These are phyloP conservation scores for Xylaria sp. DNA, from an alignment of 2,329 filamentous ascomycete species.

Conservation along the genomic window DNA sequence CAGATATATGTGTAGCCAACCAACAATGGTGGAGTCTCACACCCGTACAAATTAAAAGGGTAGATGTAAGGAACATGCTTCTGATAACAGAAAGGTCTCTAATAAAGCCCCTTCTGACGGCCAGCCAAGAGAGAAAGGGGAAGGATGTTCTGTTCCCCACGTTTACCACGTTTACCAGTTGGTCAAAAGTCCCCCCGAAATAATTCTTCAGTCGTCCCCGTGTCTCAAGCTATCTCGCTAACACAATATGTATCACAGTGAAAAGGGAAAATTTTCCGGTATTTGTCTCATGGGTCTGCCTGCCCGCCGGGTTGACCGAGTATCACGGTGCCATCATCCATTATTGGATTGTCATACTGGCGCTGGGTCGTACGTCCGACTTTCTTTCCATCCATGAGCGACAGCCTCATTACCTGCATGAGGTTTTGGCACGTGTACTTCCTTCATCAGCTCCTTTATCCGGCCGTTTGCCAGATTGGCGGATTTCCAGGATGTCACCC, in stretches of 20 bases:
- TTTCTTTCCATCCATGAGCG: conserved; percentile 2
- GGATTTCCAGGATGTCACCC: conserved; percentile 2
- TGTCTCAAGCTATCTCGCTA: background rate
- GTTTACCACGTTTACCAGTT: background rate
- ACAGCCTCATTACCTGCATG: conserved; percentile 13
- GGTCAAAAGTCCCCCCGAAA: background rate
- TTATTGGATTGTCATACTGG: background rate
- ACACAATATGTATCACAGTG: background rate
- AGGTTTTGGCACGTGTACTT: conserved; percentile 11
- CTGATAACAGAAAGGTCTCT: background rate
- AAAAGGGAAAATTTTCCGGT: background rate
- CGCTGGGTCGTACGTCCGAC: conserved; percentile 4
- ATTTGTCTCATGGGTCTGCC: background rate
- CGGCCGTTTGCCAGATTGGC: conserved; percentile 2
- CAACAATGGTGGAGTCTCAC: background rate
- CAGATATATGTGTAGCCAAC: conserved; percentile 4
- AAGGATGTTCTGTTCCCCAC: background rate
- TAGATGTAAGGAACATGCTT: background rate
- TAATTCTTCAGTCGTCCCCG: background rate
- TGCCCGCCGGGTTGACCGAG: background rate
- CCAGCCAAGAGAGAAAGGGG: background rate
- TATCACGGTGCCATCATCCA: background rate
- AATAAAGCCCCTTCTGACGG: background rate
- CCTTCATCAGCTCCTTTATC: conserved; percentile 8
- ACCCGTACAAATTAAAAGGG: background rate